These are phyloP conservation scores for Sugiyamaella smithiae DNA, from an alignment of 805 yeast species.

Conservation along the genomic window DNA sequence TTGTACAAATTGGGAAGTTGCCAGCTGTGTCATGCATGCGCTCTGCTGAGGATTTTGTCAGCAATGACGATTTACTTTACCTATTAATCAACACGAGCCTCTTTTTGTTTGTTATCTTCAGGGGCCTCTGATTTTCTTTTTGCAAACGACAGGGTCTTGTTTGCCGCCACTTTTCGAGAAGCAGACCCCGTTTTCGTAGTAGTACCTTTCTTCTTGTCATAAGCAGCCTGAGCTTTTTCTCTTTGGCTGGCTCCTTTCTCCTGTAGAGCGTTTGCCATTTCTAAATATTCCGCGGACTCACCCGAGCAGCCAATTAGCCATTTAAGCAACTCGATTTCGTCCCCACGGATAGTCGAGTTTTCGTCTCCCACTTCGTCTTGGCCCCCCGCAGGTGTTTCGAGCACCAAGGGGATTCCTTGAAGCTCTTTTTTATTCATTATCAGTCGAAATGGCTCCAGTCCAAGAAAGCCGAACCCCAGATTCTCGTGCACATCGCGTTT, in stretches of 20 bases:
- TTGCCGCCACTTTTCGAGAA: no score
- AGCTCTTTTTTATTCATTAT: slow-evolving; percentile 68
- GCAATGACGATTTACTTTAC: no score
- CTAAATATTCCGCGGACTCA: slow-evolving; percentile 55
- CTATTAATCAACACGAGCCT: no score
- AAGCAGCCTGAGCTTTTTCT: slow-evolving; percentile 62
- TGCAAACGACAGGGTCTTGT: neutral
- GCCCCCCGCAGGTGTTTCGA: slow-evolving; percentile 86
- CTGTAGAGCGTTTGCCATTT: slow-evolving; percentile 49
- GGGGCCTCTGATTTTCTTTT: neutral
- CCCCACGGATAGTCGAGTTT: slow-evolving; percentile 49
- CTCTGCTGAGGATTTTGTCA: no score
- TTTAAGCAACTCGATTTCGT: slow-evolving; percentile 74
- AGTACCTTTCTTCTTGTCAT: slow-evolving; percentile 53
- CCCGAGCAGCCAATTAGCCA: slow-evolving; percentile 63
- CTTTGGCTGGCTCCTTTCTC: slow-evolving; percentile 67
- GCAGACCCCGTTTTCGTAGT: no score
- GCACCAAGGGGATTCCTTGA: slow-evolving; percentile 66
- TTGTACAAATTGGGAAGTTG: no score
- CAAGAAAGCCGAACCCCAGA: slow-evolving; percentile 84
- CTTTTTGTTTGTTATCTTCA: neutral
- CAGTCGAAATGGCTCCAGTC: slow-evolving; percentile 77
- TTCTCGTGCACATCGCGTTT: slow-evolving; percentile 89
- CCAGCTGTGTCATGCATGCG: no score
- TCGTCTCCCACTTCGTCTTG: slow-evolving; percentile 22